Evolutionary conservation across 164 flowering plant species (phyloP), one percentile per base, ranked within the genome.

Genomic region (Magnolia sinica): DNA sequence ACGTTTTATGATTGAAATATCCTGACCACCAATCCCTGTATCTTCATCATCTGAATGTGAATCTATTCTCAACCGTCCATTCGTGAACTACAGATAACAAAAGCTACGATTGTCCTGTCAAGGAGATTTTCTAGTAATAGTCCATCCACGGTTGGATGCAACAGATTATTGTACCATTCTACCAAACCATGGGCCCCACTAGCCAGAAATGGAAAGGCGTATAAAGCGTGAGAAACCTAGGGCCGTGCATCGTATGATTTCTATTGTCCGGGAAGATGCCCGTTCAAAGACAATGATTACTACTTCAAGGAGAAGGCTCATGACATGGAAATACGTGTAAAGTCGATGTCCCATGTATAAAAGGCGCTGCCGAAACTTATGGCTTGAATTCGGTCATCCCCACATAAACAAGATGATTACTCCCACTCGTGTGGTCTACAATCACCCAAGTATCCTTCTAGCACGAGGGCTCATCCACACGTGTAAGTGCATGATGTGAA

Each of bases 201-300:
- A 37, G 5, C 45, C 45, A 37, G 45, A 55, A 16, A 55, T 55
- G 61, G 61, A 55, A 0, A 14, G 58, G 0, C 58, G 9, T 52
- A 14, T 52, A 14, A 16, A 55, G 61, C 61, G 61, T 52, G 61
- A 0, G 11, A 55, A 16, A 11, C 61, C 18, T 3, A 4, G 18
- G 16, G 13, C 13, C 16, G 61, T 2, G 16, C 18, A 10, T 11
- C 3, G 61, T 16, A 0, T 55, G 61, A 11, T 10, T 55, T 55
- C 18, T 0, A 10, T 11, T 16, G 18, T 55, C 16, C 3, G 61
- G 68, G 49, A 51, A 31, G 79, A 77, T 77, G 64, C 64, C 58
- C 75, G 73, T 82, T 82, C 81, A 82, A 82, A 82, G 72, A 70
- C 80, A 86, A 84, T 86, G 81, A 84, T 83, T 78, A 78, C 84